These are phyloP conservation scores for Bacidia rubella DNA, from an alignment of 495 filamentous ascomycete species.

Conservation along the genomic window DNA sequence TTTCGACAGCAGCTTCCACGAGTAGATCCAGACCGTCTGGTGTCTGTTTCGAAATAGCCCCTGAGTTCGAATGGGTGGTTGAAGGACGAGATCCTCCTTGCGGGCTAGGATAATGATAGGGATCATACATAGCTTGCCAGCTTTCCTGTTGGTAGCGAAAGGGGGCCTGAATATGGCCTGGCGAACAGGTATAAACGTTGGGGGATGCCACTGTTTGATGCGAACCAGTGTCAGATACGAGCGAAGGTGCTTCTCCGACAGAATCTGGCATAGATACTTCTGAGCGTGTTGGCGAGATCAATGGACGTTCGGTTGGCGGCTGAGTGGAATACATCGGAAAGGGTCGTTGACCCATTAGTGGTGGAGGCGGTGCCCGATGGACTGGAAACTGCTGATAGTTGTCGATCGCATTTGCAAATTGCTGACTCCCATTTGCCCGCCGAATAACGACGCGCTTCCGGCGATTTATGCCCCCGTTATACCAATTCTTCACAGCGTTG, in stretches of 20 bases:
- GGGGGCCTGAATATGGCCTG: not conserved
- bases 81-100: too few relatives aligned
- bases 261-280: slow-evolving; percentile 46
- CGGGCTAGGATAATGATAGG: too few relatives aligned
- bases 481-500: slow-evolving; percentile 99
- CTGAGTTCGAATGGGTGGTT: too few relatives aligned
- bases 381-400: slow-evolving; percentile 18
- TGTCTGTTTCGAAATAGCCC: too few relatives aligned
- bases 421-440: slow-evolving; percentile 1
- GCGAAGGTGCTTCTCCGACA: slow-evolving; percentile 50
- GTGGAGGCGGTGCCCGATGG: slow-evolving; percentile 18
- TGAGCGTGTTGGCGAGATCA: slow-evolving; percentile 57
- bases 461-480: slow-evolving; percentile 92
- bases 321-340: slow-evolving; percentile 34
- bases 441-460: slow-evolving; percentile 19
- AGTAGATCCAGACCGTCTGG: too few relatives aligned
- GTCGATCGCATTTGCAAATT: slow-evolving; percentile 1
- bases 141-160: not conserved
- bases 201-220: slow-evolving; percentile 34
- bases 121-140: not conserved
- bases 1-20: too few relatives aligned
- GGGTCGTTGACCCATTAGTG: slow-evolving; percentile 15
- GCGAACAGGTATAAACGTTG: slow-evolving; percentile 19
- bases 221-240: slow-evolving; percentile 59
- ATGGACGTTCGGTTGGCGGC: slow-evolving; percentile 43